Conservation (phyloP, 176 grass and related monocot species). For the Rhynchospora pubera region DNA sequence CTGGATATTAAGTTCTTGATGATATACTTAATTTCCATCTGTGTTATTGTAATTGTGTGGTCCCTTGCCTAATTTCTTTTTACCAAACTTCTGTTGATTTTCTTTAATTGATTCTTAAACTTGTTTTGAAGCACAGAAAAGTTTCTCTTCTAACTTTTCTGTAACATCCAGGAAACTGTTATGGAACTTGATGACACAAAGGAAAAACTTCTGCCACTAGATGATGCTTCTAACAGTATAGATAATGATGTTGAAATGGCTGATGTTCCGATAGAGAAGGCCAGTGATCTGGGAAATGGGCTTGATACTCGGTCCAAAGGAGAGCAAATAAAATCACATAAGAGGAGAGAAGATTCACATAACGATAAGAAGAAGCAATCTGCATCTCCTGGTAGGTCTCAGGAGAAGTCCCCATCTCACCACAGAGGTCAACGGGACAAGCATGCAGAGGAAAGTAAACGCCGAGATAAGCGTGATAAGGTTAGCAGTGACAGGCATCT, state of each 20-base stretch:
- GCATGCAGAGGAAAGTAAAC: not conserved
- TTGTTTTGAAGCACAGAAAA: not conserved
- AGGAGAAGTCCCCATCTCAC: slow-evolving; percentile 26
- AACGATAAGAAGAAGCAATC: slow-evolving; percentile 16
- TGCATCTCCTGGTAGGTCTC: slow-evolving; percentile 14
- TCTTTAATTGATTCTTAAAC: not conserved
- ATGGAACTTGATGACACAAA: not conserved
- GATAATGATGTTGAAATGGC: slow-evolving; percentile 11
- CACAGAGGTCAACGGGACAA: slow-evolving; percentile 22
- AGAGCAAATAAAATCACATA: slow-evolving; percentile 25
- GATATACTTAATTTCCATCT: not conserved
- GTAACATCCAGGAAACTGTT: slow-evolving; percentile 3
- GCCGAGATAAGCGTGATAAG: slow-evolving; percentile 7
- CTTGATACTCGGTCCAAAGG: not conserved
- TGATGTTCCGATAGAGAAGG: slow-evolving; percentile 4
- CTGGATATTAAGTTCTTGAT: not conserved
- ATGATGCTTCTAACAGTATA: not conserved
- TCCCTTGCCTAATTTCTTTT: not conserved
- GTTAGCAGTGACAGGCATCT: not conserved
- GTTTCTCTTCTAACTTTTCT: not conserved
- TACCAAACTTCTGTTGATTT: not conserved
- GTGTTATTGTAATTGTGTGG: not conserved
- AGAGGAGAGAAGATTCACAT: slow-evolving; percentile 1
- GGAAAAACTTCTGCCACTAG: not conserved
- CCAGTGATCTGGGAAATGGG: not conserved